Evolutionary conservation across 2,329 filamentous ascomycete species (phyloP), one percentile per base, ranked within the genome.

Genomic region (Bipolaris cookei): DNA sequence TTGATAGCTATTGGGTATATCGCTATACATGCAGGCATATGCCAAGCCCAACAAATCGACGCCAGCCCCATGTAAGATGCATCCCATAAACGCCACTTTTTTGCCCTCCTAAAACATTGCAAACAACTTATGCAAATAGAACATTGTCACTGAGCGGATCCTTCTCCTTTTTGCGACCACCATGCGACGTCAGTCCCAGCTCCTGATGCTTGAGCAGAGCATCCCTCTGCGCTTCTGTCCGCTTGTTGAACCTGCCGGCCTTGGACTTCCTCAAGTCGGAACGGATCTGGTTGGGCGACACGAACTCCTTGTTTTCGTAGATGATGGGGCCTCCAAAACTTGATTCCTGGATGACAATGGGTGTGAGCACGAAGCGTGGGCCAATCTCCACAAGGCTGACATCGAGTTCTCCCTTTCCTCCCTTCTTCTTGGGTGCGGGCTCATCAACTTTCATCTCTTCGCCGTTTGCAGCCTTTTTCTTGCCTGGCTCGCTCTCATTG

Each of bases 261-360:
- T 91, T 92, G 66, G 85, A 82, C 77, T 86, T 82, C 67, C 91
- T 84, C 66, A 96, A 77, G 63, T 98, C 95, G 38, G 91, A 83
- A 65, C 95, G 85, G 63, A 98, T 87, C 79, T 97, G 91, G 85
- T 99, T 99, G 8, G 95, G 95, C 66, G 90, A 95, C 51, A 99
- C 91, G 70, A 97, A 99, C 76, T 97, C 90, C 83, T 92, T 95
- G 82, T 98, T 98, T 82, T 98, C 92, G 80, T 96, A 99, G 72
- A 99, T 96, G 64, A 98, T 92, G 3, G 95, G 94, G 0, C 95
- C 95, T 51, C 94, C 94, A 68, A 99, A 98, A 59, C 90, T 93
- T 41, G 92, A 92, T 76, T 99, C 95, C 68, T 96, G 88, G 65
- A 98, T 97, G 55, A 98, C 88, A 64, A 97, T 97, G 0, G 95